Conservation (phyloP, 495 filamentous ascomycete species). For the Recurvomyces mirabilis region DNA sequence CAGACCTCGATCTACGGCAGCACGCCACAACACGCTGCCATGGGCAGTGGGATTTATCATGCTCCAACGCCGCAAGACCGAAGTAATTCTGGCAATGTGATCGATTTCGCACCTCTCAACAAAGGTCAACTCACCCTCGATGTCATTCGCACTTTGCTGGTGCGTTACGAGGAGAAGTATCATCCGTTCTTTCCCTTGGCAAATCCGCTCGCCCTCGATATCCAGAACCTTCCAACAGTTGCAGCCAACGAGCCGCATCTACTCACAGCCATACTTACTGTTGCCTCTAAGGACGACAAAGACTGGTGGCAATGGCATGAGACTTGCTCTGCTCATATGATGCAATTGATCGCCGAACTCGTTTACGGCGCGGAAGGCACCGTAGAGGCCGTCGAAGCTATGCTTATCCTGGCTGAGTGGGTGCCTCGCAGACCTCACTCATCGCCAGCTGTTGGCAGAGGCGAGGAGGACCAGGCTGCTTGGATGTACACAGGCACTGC, state of each 20-base stretch:
- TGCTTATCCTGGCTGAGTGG: slow-evolving; percentile 53
- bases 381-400: slow-evolving; percentile 52
- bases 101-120: slow-evolving; percentile 26
- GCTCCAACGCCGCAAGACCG: background rate
- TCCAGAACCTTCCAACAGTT: slow-evolving; percentile 37
- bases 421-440: slow-evolving; percentile 39
- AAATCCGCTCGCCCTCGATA: slow-evolving; percentile 44
- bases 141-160: slow-evolving; percentile 41
- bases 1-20: slow-evolving; percentile 1
- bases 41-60: background rate
- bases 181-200: slow-evolving; percentile 55
- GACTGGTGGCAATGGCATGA: slow-evolving; percentile 46
- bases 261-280: slow-evolving; percentile 50
- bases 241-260: slow-evolving; percentile 44
- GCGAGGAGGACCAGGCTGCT: slow-evolving; percentile 52
- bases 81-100: background rate
- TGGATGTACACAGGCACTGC: slow-evolving; percentile 60
- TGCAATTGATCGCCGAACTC: slow-evolving; percentile 47
- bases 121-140: slow-evolving; percentile 38
- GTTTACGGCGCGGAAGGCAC: slow-evolving; percentile 46
- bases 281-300: slow-evolving; percentile 51
- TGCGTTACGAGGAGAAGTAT: slow-evolving; percentile 28
- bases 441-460: slow-evolving; percentile 45
- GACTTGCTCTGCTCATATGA: slow-evolving; percentile 53
- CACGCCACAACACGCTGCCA: background rate